Conservation (phyloP, 257 asterid species). For the Eustoma russellianum region DNA sequence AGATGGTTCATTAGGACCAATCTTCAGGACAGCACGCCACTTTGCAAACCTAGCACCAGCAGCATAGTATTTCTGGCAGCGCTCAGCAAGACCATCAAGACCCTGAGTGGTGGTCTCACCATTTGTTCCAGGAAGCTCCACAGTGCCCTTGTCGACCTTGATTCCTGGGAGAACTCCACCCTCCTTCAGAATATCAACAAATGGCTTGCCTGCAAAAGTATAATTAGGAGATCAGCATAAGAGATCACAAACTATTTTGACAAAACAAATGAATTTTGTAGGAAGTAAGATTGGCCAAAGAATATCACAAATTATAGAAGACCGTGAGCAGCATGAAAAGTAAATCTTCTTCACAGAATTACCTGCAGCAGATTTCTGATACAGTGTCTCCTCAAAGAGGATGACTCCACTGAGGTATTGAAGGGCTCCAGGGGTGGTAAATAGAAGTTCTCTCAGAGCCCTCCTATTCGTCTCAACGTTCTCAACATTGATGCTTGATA, state of each 20-base stretch:
- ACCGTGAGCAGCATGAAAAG: too few relatives aligned
- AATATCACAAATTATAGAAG: too few relatives aligned
- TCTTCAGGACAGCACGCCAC: constrained; percentile 91
- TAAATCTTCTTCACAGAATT: background rate
- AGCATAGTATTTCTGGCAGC: constrained; percentile 67
- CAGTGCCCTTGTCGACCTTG: constrained; percentile 92
- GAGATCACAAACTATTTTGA: too few relatives aligned
- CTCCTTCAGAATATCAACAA: constrained; percentile 81
- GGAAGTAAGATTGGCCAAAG: too few relatives aligned
- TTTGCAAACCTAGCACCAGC: constrained; percentile 92
- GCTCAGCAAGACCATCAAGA: constrained; percentile 85
- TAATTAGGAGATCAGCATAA: background rate
- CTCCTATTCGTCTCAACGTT: constrained; percentile 74
- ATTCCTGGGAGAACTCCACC: constrained; percentile 92
- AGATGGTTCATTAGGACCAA: constrained; percentile 75
- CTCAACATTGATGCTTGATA: constrained; percentile 77
- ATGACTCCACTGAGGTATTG: constrained; percentile 82
- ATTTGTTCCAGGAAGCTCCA: constrained; percentile 88
- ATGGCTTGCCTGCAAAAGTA: constrained; percentile 56
- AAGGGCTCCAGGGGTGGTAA: constrained; percentile 75
- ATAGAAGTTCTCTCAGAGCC: constrained; percentile 83
- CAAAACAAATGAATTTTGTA: too few relatives aligned
- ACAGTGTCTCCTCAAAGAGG: constrained; percentile 84
- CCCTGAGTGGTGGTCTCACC: constrained; percentile 97
- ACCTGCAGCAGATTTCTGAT: constrained; percentile 87